Base-by-base conservation (phyloP, 2,329 filamentous ascomycete species). In the Xylaria sp. region DNA sequence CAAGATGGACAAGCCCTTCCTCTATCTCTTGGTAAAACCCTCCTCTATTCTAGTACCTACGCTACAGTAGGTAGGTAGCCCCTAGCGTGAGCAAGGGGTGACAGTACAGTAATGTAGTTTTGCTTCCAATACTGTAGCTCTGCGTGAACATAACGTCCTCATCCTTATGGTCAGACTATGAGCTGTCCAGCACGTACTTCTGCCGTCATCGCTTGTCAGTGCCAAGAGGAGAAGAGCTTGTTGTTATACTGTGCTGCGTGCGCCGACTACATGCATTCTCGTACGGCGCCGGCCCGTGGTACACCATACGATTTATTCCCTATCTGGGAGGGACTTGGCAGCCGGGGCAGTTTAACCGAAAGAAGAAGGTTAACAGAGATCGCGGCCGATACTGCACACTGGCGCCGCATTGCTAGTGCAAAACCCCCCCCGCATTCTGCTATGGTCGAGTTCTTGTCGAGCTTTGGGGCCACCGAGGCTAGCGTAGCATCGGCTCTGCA, bases 381-480 rank as follows among this genome's bases (percentile, higher is more conserved):
- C 56, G 12, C 19, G 4, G 23, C 17, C n/a, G 12, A 15, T 40
- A 17, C 37, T 4, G 21, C 28, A 46, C 21, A n/a, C n/a, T n/a
- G n/a, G n/a, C n/a, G n/a, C n/a, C n/a, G n/a, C n/a, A 7, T 11
- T 28, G 11, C 45, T 57, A 57, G 21, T 17, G 19, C 25, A 19
- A n/a, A n/a, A 17, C 4, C 49, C 17, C 33, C 28, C 46, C 46
- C 46, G 43, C 45, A 50, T 21, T 45, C 42, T 57, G 17, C 43
- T 52, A 46, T 28, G 58, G 58, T 60, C 53, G 47, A 57, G 43
- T 43, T 50, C 43, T n/a, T n/a, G n/a, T n/a, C n/a, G n/a, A n/a
- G n/a, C n/a, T 25, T 19, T 33, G 47, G 43, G 28, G 28, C 28
- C 28, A 31, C 28, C 9, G 9, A 31, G 28, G 28, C 28, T 31